Base-by-base conservation (phyloP, 2,329 filamentous ascomycete species). In the Cytospora schulzeri region DNA sequence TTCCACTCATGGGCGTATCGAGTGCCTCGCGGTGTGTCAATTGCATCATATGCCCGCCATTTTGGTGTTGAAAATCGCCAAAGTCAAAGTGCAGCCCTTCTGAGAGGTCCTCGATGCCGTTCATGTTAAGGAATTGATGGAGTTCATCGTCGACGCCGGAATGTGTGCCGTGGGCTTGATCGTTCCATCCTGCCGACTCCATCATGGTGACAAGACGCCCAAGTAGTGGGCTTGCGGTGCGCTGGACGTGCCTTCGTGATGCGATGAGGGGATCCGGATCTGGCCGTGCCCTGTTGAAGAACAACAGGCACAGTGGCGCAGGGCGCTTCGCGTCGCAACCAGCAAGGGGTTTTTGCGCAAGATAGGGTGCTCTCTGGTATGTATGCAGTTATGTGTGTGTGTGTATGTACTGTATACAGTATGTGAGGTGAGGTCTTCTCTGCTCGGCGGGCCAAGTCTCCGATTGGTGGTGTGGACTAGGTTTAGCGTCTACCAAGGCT, bases 81-180 rank as follows among this genome's bases (percentile, higher is more conserved):
- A 88, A 89, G 72, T 88, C 84, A 70, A 88, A 89, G 66, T 82
- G 80, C 71, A 88, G 78, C 60, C 78, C 76, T 62, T 87, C 84
- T 66, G 75, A 74, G 64, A 88, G 75, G 67, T 76, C 80, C 33
- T 78, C 79, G 78, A 88, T 85, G 69, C 76, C 77, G 64, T 80
- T 82, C 79, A 89, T 84, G 68, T 88, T 83, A 67, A 89, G 79
- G 65, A 88, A 88, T 69, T 88, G 85, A 68, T 86, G 81, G 71
- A 89, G 88, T 48, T 88, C 86, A 73, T 88, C 86, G 56, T 88
- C 85, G 58, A 79, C 73, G 7, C 79, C 69, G 14, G 80, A 73
- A 31, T 82, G 77, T 74, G 87, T 78, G 65, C 79, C 77, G 70
- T 86, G 83, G 70, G 87, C 84, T 71, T 85, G 82, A 57, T 80